phyloP scores from a whole-genome alignment of 345 rosid genomes.

The Aurinia saxatilis region DNA sequence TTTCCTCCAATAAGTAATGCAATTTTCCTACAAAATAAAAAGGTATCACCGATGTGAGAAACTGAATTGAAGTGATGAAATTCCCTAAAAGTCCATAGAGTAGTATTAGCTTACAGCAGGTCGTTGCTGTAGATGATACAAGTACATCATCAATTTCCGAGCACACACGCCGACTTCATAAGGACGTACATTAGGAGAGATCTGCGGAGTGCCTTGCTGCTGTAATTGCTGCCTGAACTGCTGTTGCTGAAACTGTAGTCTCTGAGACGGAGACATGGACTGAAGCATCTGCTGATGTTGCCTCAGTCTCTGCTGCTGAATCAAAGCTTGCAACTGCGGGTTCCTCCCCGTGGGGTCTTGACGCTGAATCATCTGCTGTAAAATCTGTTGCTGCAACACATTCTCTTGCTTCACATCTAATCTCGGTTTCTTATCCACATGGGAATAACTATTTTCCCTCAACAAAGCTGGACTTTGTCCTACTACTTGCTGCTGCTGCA shows the following conservation, averaged over 20 bases:
- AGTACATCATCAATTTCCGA: slow-evolving; percentile 87
- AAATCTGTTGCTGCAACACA: slow-evolving; percentile 63
- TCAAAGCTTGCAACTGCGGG: slow-evolving; percentile 61
- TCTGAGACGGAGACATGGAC: slow-evolving; percentile 72
- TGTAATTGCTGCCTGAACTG: slow-evolving; percentile 78
- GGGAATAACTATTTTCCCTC: slow-evolving; percentile 18
- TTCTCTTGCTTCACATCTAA: slow-evolving; percentile 87
- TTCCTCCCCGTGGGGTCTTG: slow-evolving; percentile 57
- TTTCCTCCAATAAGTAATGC: slow-evolving; percentile 90
- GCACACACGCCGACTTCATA: slow-evolving; percentile 85
- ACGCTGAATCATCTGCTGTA: slow-evolving; percentile 74
- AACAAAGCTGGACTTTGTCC: slow-evolving; percentile 20
- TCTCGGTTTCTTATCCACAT: slow-evolving; percentile 62
- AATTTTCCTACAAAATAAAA: slow-evolving; percentile 50
- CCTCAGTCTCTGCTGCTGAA: slow-evolving; percentile 68
- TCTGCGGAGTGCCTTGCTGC: slow-evolving; percentile 62
- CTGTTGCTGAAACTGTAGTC: slow-evolving; percentile 62
- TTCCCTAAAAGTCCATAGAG: neutral
- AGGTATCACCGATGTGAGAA: slow-evolving; percentile 6
- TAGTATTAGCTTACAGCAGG: slow-evolving; percentile 52
- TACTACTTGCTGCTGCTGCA: slow-evolving; percentile 1
- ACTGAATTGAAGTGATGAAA: neutral
- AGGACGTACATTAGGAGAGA: slow-evolving; percentile 49
- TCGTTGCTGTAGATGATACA: slow-evolving; percentile 83
- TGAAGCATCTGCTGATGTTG: slow-evolving; percentile 56